These are phyloP conservation scores for Hypholoma sublateritium DNA, from an alignment of 768 basidiomycete species.

Conservation along the genomic window DNA sequence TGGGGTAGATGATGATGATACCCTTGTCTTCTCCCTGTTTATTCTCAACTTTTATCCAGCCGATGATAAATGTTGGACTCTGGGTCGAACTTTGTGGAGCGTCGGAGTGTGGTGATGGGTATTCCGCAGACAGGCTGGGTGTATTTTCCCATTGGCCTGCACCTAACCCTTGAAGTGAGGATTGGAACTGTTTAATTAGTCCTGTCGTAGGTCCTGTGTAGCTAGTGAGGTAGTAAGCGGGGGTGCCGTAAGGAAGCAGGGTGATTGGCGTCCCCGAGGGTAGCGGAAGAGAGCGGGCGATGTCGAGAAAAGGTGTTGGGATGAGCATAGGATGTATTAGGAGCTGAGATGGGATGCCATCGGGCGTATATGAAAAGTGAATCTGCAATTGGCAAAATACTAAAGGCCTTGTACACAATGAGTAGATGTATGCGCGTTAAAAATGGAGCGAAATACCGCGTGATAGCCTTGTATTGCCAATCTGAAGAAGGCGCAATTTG, in stretches of 20 bases:
- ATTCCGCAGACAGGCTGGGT: not conserved
- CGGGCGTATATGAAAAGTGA: constrained; percentile 34
- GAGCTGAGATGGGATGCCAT: constrained; percentile 38
- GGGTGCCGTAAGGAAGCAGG: constrained; percentile 68
- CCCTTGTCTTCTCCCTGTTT: constrained; percentile 83
- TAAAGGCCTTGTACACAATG: constrained; percentile 46
- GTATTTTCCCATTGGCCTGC: constrained; percentile 48
- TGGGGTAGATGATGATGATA: constrained; percentile 71
- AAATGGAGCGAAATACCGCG: constrained; percentile 35
- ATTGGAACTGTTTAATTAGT: constrained; percentile 61
- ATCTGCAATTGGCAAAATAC: constrained; percentile 62
- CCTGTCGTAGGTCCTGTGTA: constrained; percentile 68
- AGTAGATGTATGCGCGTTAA: constrained; percentile 6
- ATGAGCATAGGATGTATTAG: constrained; percentile 64
- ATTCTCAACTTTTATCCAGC: constrained; percentile 75
- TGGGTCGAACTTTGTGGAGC: constrained; percentile 2
- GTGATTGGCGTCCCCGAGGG: constrained; percentile 65
- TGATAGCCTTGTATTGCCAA: constrained; percentile 58
- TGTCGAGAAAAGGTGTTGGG: constrained; percentile 56
- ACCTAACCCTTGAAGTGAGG: constrained; percentile 63
- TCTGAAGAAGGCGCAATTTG: constrained; percentile 43
- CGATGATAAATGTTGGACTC: constrained; percentile 51
- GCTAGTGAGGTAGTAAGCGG: constrained; percentile 71
- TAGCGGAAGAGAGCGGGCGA: constrained; percentile 43
- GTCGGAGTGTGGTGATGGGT: constrained; percentile 1